Evolutionary conservation across 139 green algal species (phyloP), one percentile per base, ranked within the genome.

Genomic region (Coelastrella sp.): DNA sequence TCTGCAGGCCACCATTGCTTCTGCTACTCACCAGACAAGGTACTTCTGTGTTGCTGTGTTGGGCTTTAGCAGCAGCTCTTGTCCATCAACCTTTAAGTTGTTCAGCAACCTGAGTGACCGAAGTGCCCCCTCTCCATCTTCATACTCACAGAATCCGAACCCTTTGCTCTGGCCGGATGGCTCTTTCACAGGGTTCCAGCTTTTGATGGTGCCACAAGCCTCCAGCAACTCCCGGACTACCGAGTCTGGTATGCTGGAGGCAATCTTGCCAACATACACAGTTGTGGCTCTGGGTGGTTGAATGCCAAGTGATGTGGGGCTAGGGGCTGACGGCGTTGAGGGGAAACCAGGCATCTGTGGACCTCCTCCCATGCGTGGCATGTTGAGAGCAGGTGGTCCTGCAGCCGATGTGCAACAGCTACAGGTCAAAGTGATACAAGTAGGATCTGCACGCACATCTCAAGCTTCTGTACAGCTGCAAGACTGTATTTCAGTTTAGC

Each of bases 141-240:
- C 94, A 90, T 96, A 99, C 87, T 98, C 97, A 78, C 94, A 97
- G 78, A 99, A 99, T 22, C 97, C 97, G 94, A 99, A 99, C 10
- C 96, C 96, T 87, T 99, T 99, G 60, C 91, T 91, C 65, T 91
- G 80, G 54, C 95, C 92, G 5, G 95, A 94, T 3, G 97, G 95
- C 80, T 99, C 97, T 87, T 95, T 73, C 14, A 96, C 92, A 0
- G 96, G 95, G 92, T 99, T 99, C 98, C 97, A 99, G 14, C 56
- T 85, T 19, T 61, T 65, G n/a, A 91, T 79, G n/a, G 47, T 32
- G 20, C 98, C 97, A 90, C 98, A 99, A 16, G 95, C 95, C 77
- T 98, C 95, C 65, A 99, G 93, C 75, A 99, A 90, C 57, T 89
- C 89, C 47, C 73, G 61, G 2, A 99, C 91, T 2, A 96, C 83